These are phyloP conservation scores for Aureoboletus auriporus DNA, from an alignment of 768 basidiomycete genomes.

Conservation along the genomic window DNA sequence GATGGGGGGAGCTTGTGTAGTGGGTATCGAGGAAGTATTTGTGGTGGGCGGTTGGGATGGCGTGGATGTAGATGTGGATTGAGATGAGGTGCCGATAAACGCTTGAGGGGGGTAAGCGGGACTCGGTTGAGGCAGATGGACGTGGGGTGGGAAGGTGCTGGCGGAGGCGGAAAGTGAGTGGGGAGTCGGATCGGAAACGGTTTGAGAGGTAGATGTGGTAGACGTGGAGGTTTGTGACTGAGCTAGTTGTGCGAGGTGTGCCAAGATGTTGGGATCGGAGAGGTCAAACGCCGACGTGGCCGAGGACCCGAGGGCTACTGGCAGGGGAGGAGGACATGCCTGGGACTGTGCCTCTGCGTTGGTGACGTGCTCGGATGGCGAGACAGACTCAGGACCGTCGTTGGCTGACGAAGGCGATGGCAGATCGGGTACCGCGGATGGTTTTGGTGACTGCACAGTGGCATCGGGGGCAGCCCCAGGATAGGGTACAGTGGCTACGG, in stretches of 20 bases:
- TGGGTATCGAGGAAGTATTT: slow-evolving; percentile 3
- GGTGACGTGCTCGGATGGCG: slow-evolving; percentile 1
- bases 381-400: background rate
- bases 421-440: no score
- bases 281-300: slow-evolving; percentile 10
- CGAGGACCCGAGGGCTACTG: background rate
- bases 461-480: no score
- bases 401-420: no score
- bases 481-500: background rate
- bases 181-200: background rate
- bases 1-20: slow-evolving; percentile 3
- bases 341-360: slow-evolving; percentile 2
- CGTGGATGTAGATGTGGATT: background rate
- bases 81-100: background rate
- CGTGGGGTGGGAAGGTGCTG: background rate
- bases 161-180: background rate
- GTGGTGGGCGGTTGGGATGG: slow-evolving; percentile 1
- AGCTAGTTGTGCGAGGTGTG: slow-evolving; percentile 20
- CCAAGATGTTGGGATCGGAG: slow-evolving; percentile 21
- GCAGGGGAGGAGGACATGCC: background rate
- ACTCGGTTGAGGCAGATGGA: background rate
- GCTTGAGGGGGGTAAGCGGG: background rate
- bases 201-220: background rate
- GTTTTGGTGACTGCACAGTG: no score
- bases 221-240: slow-evolving; percentile 11